Evolutionary conservation across 768 basidiomycete species (phyloP).

Genomic region (Suillus sp.): DNA sequence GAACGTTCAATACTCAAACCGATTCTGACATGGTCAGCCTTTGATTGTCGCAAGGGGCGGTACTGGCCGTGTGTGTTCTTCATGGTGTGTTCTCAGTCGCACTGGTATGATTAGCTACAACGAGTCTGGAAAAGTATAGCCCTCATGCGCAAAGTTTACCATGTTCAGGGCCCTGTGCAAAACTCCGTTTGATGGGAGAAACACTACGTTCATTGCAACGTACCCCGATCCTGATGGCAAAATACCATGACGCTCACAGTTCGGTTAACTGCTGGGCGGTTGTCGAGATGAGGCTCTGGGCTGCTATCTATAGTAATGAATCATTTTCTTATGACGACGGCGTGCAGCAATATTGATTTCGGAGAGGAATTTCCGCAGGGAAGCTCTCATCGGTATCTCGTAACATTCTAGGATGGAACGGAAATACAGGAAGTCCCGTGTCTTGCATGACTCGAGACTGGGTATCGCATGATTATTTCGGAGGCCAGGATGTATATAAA

Average conservation of each 20-base stretch:
- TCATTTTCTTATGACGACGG: neutral
- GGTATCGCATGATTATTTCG: slow-evolving; percentile 5
- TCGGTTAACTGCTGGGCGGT: neutral
- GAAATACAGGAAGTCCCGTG: neutral
- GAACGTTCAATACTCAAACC: neutral
- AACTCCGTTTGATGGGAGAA: neutral
- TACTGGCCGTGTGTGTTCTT: neutral
- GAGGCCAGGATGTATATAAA: slow-evolving; percentile 4
- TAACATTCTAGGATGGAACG: neutral
- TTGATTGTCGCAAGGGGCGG: neutral
- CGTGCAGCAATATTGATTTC: neutral
- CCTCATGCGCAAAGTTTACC: neutral
- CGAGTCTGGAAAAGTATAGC: neutral
- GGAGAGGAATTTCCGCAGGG: neutral
- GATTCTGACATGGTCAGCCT: neutral
- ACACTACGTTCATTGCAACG: neutral
- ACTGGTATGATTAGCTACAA: neutral
- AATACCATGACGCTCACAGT: neutral
- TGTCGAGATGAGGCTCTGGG: neutral
- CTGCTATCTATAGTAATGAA: neutral
- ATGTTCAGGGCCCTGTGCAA: neutral
- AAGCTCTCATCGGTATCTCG: neutral
- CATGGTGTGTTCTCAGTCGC: neutral
- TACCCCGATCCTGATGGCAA: neutral
- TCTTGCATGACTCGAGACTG: neutral